These are phyloP conservation scores for Bretschneidera sinensis DNA, from an alignment of 345 rosid species.

Conservation along the genomic window DNA sequence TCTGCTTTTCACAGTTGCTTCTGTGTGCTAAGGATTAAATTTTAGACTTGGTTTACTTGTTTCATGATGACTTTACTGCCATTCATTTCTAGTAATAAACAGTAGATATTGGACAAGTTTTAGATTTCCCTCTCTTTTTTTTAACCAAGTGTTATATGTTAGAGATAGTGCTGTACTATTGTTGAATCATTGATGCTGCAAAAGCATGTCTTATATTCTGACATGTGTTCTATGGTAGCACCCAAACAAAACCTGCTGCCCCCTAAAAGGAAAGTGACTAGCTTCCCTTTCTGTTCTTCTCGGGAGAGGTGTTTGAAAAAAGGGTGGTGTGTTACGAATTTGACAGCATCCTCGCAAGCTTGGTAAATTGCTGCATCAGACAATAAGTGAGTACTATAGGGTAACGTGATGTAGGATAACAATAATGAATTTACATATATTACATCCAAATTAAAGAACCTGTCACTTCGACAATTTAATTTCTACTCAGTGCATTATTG, in stretches of 20 bases:
- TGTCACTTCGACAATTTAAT: no score
- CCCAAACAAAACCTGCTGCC: background rate
- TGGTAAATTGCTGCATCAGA: background rate
- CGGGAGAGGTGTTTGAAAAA: no score
- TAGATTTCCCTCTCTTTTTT: no score
- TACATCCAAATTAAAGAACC: background rate
- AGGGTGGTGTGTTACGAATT: no score
- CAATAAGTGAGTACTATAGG: background rate
- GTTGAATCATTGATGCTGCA: no score
- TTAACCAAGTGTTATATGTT: no score
- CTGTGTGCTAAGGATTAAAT: background rate
- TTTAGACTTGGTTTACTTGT: background rate
- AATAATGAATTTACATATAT: no score
- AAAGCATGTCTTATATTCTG: background rate
- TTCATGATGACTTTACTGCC: background rate
- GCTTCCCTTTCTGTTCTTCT: no score
- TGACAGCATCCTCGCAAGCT: no score
- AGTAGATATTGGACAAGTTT: no score
- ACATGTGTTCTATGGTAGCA: background rate
- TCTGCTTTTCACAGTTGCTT: background rate
- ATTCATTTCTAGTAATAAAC: no score
- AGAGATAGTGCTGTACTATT: no score
- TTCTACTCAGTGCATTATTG: background rate
- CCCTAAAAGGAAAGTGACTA: background rate
- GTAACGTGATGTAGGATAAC: background rate